Conservation (phyloP, 768 basidiomycete genomes). For the Rhizopogon vesiculosus region DNA sequence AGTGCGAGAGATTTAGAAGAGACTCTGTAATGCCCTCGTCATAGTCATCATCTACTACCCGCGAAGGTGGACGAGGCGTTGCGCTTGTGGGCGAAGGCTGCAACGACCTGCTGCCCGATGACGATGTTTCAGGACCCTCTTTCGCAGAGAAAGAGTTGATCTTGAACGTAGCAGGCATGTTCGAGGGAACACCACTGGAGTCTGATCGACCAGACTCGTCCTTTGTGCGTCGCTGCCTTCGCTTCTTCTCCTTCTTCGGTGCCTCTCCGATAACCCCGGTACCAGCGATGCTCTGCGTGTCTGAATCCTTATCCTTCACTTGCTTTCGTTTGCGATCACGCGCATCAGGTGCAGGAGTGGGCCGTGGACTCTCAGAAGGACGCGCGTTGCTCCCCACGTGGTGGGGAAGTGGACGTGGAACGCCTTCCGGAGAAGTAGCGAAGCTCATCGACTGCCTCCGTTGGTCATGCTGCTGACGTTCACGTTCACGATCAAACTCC, state of each 20-base stretch:
- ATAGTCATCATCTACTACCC: conserved; percentile 87
- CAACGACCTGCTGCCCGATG: conserved; percentile 59
- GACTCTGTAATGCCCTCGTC: conserved; percentile 90
- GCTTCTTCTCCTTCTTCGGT: conserved; percentile 56
- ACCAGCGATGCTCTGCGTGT: conserved; percentile 27
- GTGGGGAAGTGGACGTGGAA: conserved; percentile 24
- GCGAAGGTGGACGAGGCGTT: conserved; percentile 53
- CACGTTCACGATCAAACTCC: conserved; percentile 32
- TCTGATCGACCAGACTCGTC: conserved; percentile 34
- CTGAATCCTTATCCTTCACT: conserved; percentile 44
- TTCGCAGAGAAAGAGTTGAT: conserved; percentile 30
- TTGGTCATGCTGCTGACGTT: conserved; percentile 29
- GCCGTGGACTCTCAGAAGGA: conserved; percentile 59
- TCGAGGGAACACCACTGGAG: conserved; percentile 23
- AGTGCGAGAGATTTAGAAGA: conserved; percentile 63
- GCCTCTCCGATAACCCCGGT: conserved; percentile 29
- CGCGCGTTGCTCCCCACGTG: conserved; percentile 31
- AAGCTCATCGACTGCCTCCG: conserved; percentile 34
- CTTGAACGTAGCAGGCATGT: conserved; percentile 27
- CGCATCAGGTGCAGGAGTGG: conserved; percentile 34
- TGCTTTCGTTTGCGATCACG: conserved; percentile 43
- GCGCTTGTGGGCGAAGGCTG: conserved; percentile 70
- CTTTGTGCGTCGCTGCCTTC: conserved; percentile 38
- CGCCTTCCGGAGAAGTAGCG: conserved; percentile 43
- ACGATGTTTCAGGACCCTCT: conserved; percentile 56